Base-by-base conservation (phyloP, 371 early-diverging fungal genomes). In the Coelomomyces lativittatus region DNA sequence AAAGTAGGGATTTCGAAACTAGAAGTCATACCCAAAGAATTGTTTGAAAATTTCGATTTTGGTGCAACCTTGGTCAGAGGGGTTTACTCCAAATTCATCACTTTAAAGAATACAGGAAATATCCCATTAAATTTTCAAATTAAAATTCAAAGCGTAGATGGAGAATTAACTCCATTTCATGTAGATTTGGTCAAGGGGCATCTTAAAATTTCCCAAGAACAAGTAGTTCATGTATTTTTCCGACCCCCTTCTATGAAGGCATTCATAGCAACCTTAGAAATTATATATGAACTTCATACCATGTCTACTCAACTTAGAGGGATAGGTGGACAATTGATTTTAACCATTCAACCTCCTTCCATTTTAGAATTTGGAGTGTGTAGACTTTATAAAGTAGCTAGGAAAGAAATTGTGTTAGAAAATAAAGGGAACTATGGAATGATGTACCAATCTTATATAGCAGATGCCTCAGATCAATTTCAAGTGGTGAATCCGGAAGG, bases 371-470 rank as follows among this genome's bases (percentile, higher is more conserved):
- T 74, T 35, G 75, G 70, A 4, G 39, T 60, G 11, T 71, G 70
- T 49, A 46, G 70, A n/a, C 40, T 71, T 28, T 46, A 56, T 38
- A 32, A 58, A 6, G 48, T 50, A 5, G 67, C 64, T 51, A 25
- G 51, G 11, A 70, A 71, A 48, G 24, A 52, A 2, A 26, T 74
- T 9, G 52, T 55, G 0, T 51, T 74, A 0, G 45, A 55, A 11
- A 74, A 74, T 48, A 35, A 51, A 4, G 70, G 70, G 26, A 74
- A 74, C 44, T 52, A 71, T 12, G 70, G 69, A n/a, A 60, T 63
- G 3, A 25, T 39, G 15, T 74, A 54, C 49, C 58, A 61, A 21
- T 28, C 43, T 9, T 41, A 28, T 21, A 30, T 41, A 2, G 4
- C 15, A 17, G 15, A 30, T 31, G 28, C 28, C 12, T 10, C 32